A percentile compares a stretch with the other conserved stretches of the same genome.
These are phyloP conservation scores for Beauveria bassiana DNA, from an alignment of 2,329 filamentous ascomycete genomes.

Conservation along the genomic window DNA sequence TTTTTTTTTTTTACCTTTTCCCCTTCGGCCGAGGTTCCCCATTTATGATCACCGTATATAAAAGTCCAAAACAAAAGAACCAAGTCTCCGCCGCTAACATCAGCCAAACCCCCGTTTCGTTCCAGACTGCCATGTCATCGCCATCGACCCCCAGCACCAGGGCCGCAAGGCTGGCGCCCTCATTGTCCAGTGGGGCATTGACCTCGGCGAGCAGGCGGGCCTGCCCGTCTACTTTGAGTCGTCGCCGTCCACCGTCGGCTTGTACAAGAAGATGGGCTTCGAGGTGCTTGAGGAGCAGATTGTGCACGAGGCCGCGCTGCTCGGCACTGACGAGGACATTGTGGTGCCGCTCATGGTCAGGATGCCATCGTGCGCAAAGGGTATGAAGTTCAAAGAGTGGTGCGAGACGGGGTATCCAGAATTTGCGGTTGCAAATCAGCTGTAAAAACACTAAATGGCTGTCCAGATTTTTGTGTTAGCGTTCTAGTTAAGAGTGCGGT, in stretches of 20 bases:
- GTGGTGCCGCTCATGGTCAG: slow-evolving; percentile 34
- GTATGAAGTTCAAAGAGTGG: slow-evolving; percentile 29
- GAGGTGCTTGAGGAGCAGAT: slow-evolving; percentile 30
- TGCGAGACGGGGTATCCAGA: slow-evolving; percentile 17
- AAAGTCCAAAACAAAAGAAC: background rate
- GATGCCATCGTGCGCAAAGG: slow-evolving; percentile 28
- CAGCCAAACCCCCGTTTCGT: slow-evolving; percentile 2
- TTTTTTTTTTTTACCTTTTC: background rate
- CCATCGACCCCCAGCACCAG: slow-evolving; percentile 35
- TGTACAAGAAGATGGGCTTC: slow-evolving; percentile 42
- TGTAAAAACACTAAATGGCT: background rate
- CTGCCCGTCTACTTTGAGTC: slow-evolving; percentile 41
- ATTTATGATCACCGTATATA: background rate
- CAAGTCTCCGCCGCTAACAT: slow-evolving; percentile 1
- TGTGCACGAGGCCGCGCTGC: slow-evolving; percentile 28
- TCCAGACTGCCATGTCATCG: slow-evolving; percentile 34
- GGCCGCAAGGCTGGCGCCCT: slow-evolving; percentile 33
- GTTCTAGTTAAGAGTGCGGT: background rate
- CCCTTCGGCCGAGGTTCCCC: background rate
- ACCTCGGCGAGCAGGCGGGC: slow-evolving; percentile 26
- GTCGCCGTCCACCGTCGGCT: slow-evolving; percentile 30
- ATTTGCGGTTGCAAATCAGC: background rate
- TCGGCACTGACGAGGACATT: slow-evolving; percentile 28
- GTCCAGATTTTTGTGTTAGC: background rate
- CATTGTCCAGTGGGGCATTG: slow-evolving; percentile 34